phyloP scores from a whole-genome alignment of 2,329 filamentous ascomycete species.

The Fusarium sp. region DNA sequence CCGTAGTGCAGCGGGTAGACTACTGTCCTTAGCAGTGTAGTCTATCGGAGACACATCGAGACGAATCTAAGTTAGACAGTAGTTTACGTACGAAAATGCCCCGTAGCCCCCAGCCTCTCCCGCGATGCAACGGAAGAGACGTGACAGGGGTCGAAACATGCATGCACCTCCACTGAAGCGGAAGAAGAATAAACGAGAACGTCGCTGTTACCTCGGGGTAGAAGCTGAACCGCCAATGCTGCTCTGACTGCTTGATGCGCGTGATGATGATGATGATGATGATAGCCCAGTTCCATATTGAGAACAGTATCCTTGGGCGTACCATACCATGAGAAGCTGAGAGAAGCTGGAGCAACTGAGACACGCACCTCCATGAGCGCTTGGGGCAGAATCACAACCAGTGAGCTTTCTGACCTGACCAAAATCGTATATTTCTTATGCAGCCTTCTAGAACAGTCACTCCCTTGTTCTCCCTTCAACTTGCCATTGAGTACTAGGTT shows the following conservation, averaged over 20 bases:
- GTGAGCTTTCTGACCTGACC: slow-evolving; percentile 9
- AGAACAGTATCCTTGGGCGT: slow-evolving; percentile 15
- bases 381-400: slow-evolving; percentile 7
- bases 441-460: slow-evolving; percentile 31
- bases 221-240: slow-evolving; percentile 13
- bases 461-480: background rate
- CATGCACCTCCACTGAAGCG: slow-evolving; percentile 35
- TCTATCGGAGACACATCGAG: background rate
- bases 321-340: slow-evolving; percentile 16
- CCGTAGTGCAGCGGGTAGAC: background rate
- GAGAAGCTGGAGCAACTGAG: slow-evolving; percentile 19
- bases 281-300: slow-evolving; percentile 14
- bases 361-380: slow-evolving; percentile 20
- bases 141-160: slow-evolving; percentile 29
- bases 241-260: slow-evolving; percentile 8
- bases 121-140: slow-evolving; percentile 18
- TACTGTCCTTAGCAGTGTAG: background rate
- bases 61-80: background rate
- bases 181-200: slow-evolving; percentile 18
- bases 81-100: slow-evolving; percentile 1
- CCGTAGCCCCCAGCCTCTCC: slow-evolving; percentile 29
- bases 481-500: background rate
- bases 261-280: slow-evolving; percentile 5
- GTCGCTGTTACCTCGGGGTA: background rate
- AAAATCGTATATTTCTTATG: slow-evolving; percentile 24